Evolutionary conservation across 2,329 filamentous ascomycete species (phyloP), one percentile per base, ranked within the genome.

Genomic region (Fusarium secorum): DNA sequence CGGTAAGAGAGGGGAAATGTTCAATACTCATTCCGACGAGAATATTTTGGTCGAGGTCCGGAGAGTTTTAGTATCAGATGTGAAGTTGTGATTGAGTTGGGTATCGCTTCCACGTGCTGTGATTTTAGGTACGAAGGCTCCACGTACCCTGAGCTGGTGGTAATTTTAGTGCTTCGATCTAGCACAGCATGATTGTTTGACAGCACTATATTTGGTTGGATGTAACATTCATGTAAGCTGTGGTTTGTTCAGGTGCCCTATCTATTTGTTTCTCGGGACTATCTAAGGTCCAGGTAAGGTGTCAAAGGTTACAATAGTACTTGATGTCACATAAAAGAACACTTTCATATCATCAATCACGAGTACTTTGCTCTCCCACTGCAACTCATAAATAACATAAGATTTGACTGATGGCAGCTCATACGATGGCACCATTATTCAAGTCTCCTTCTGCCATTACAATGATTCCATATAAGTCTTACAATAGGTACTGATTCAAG

Each of bases 1-100:
- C 75, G 15, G 81, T 86, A 32, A 93, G 84, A 64, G 86, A 87
- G 11, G 91, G 91, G 76, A 90, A 93, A 54, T 84, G 81, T 63
- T 79, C 73, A 74, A 88, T 85, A 17, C 82, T 82, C 79, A 82
- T 82, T 46, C 30, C 64, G n/a, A n/a, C 42, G 24, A 28, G 20
- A 20, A 11, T 36, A 24, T 30, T 28, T 20, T 41, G 36, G 6
- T 60, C 24, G 28, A 17, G 26, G 45, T 53, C 14, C 33, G 11
- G 30, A 48, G 30, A 24, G 20, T 30, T 44, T 45, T 45, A 26
- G 30, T 39, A 49, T 56, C 20, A 51, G 22, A 30, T 22, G 33
- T 39, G 41, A 56, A 30, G 53, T 52, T 35, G 53, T 60, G 52
- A 58, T 41, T 66, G 39, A 55, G 68, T 70, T 64, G 44, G 63